Percentiles rank a stretch among this genome's conserved stretches.
phyloP scores from a whole-genome alignment of 352 stramenopile species.

The Globisporangium spinosum region DNA sequence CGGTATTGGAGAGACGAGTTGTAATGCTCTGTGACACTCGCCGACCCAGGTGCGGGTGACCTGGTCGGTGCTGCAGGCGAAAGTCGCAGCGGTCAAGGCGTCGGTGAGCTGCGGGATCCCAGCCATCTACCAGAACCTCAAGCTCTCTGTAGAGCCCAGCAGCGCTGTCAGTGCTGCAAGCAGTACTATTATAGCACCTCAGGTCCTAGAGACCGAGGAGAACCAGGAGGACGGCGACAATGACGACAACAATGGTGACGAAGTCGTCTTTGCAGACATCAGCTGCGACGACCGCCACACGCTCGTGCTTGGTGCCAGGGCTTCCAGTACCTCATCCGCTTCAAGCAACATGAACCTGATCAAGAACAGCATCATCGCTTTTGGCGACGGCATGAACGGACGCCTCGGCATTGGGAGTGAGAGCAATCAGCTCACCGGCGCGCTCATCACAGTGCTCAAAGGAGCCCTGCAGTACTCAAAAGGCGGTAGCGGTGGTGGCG shows the following conservation, averaged over 20 bases:
- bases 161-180: not conserved
- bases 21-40: slow-evolving; percentile 12
- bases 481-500: not conserved
- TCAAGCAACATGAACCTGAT: slow-evolving; percentile 1
- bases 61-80: slow-evolving; percentile 32
- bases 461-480: not conserved
- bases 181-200: not conserved
- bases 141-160: not conserved
- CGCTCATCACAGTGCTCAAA: slow-evolving; percentile 38
- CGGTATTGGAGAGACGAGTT: slow-evolving; percentile 26
- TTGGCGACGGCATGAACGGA: slow-evolving; percentile 69
- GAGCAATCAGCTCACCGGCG: slow-evolving; percentile 35
- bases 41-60: slow-evolving; percentile 36
- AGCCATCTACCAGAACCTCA: not conserved
- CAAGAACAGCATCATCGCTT: slow-evolving; percentile 51
- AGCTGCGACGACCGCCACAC: slow-evolving; percentile 73
- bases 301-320: slow-evolving; percentile 30
- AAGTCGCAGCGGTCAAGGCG: not conserved
- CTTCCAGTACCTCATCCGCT: not conserved
- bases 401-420: slow-evolving; percentile 56
- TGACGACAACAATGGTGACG: slow-evolving; percentile 18
- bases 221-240: slow-evolving; percentile 13
- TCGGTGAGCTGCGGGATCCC: slow-evolving; percentile 10
- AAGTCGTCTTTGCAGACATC: slow-evolving; percentile 52
- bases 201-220: not conserved